Evolutionary conservation across 768 basidiomycete species (phyloP).

Genomic region (Termitomyces sp.): DNA sequence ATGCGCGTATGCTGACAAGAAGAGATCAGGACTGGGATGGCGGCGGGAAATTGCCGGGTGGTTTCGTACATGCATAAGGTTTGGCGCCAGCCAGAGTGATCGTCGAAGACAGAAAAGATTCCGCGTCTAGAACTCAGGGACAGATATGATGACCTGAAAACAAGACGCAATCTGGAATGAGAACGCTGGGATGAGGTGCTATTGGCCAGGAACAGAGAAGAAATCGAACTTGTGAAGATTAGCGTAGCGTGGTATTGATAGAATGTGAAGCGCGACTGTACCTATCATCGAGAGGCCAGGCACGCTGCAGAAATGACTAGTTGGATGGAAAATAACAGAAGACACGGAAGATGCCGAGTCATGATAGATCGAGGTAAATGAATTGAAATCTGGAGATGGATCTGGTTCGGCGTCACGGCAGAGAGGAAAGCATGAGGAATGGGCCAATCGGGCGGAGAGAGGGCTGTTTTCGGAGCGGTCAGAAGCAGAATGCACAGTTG

Average conservation of each 20-base stretch:
- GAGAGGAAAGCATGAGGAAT: slow-evolving; percentile 32
- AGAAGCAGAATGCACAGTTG: slow-evolving; percentile 29
- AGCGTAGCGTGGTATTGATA: slow-evolving; percentile 4
- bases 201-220: slow-evolving; percentile 7
- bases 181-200: background rate
- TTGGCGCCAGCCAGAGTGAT: background rate
- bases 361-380: slow-evolving; percentile 16
- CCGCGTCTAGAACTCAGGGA: background rate
- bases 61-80: background rate
- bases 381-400: slow-evolving; percentile 24
- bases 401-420: slow-evolving; percentile 45
- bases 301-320: background rate
- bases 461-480: slow-evolving; percentile 39
- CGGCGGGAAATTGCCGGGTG: background rate
- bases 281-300: slow-evolving; percentile 16
- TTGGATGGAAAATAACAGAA: slow-evolving; percentile 8
- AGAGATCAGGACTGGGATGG: background rate
- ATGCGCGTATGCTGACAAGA: background rate
- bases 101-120: background rate
- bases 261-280: background rate
- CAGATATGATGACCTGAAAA: background rate
- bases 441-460: slow-evolving; percentile 44
- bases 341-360: slow-evolving; percentile 11
- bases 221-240: slow-evolving; percentile 13
- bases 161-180: background rate